These are phyloP conservation scores for Rhodotorula glutinis DNA, from an alignment of 1,284 basidiomycete species.

Conservation along the genomic window DNA sequence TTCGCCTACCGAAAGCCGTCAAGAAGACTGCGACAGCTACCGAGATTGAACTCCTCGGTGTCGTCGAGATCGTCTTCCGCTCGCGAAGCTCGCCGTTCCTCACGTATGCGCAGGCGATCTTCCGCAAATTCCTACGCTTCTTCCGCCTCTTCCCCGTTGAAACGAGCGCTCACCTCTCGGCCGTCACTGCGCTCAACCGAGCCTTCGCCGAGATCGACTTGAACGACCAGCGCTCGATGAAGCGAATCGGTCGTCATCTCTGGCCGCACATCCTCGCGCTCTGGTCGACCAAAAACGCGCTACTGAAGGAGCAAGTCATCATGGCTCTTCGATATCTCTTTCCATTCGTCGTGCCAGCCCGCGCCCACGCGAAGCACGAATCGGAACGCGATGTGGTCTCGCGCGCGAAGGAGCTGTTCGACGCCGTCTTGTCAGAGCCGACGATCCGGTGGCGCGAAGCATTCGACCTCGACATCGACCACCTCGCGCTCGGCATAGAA, in stretches of 20 bases:
- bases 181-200: conserved; percentile 64
- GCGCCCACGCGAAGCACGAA: not conserved
- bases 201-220: conserved; percentile 68
- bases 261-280: conserved; percentile 66
- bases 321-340: conserved; percentile 66
- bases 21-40: conserved; percentile 15
- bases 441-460: conserved; percentile 60
- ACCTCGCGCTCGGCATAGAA: conserved; percentile 56
- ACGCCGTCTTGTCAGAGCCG: conserved; percentile 60
- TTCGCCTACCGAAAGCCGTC: not conserved
- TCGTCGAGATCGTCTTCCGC: conserved; percentile 38
- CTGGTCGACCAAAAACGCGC: conserved; percentile 75
- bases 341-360: conserved; percentile 59
- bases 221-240: conserved; percentile 62
- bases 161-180: conserved; percentile 70
- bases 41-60: conserved; percentile 38
- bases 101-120: conserved; percentile 52
- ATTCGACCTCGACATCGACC: conserved; percentile 60
- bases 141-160: conserved; percentile 63
- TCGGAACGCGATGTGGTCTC: not conserved
- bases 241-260: conserved; percentile 58
- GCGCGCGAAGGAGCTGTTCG: conserved; percentile 44
- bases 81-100: conserved; percentile 35
- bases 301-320: conserved; percentile 58
- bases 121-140: conserved; percentile 65